Base-by-base conservation (phyloP, 139 green algal species). In the Ulvella scutata region DNA sequence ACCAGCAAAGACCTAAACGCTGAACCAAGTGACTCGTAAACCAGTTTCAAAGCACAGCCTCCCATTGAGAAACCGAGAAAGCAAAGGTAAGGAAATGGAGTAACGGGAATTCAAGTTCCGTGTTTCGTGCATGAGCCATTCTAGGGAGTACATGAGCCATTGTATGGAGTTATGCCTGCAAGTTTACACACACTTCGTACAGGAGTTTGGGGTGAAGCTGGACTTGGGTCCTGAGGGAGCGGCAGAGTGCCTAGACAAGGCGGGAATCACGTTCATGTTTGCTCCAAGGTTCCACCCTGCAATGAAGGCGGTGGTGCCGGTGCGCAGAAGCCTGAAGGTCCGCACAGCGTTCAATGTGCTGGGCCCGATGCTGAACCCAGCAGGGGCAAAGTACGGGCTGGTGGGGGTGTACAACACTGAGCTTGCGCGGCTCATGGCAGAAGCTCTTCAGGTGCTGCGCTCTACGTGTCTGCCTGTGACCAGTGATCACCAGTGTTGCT, bases 211-310 rank as follows among this genome's bases (percentile, higher is more conserved):
- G 3, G 86, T 99, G 0, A 85, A 83, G 3, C 86, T 98, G 37
- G 92, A 98, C 76, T 72, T 99, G n/a, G 91, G 89, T 0, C 92
- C 95, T 6, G 79, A 91, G 38, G 83, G 82, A 21, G 85, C 98
- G 34, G 36, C 73, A 2, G 61, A 43, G 23, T 98, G 93, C 82
- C 75, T 99, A 33, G 77, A 91, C 3, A 82, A 96, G 78, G 87
- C 84, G 7, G 85, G 89, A 28, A 82, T 99, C 33, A 95, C 88
- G 36, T 99, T 99, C 86, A 98, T 99, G 95, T 98, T 92, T 78
- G 93, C 95, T 0, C 94, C 94, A 6, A 80, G 85, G 33, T 92
- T 87, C 83, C 83, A 88, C 72, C 83, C 87, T 2, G 85, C 81
- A 59, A 90, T 92, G 87, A 79, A 79, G 79, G 79, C 73, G n/a